Percentiles rank a stretch among this genome's conserved stretches.
Conservation (phyloP, 1,284 basidiomycete species). For the Cystobasidium slooffiae region DNA sequence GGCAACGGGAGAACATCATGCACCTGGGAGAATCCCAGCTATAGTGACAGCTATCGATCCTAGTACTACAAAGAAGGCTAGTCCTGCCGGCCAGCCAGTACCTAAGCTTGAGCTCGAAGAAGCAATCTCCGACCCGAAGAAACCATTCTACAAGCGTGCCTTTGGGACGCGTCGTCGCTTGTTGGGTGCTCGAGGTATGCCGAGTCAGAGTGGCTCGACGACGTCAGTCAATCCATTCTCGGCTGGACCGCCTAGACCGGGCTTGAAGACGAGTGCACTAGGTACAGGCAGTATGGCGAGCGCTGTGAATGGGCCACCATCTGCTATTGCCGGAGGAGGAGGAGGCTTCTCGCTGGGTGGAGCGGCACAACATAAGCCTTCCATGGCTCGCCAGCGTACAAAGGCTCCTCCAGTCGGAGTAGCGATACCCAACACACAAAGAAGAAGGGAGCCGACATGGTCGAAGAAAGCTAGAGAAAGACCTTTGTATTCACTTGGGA, state of each 20-base stretch:
- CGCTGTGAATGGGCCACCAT: neutral
- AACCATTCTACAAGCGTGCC: constrained; percentile 6
- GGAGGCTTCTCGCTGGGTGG: constrained; percentile 27
- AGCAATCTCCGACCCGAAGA: neutral
- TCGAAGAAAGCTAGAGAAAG: neutral
- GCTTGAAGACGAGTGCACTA: neutral
- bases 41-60: neutral
- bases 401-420: constrained; percentile 15
- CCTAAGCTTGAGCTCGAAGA: neutral
- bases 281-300: constrained; percentile 11
- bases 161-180: neutral
- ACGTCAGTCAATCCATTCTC: neutral
- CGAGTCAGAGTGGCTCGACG: neutral
- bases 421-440: constrained; percentile 22
- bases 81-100: neutral
- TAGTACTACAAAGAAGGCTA: neutral
- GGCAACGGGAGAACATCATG: no score
- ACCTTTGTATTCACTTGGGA: constrained; percentile 31
- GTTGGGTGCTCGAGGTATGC: neutral
- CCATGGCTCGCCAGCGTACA: neutral
- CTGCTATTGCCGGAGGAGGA: neutral
- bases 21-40: neutral
- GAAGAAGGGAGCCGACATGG: constrained; percentile 22
- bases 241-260: neutral
- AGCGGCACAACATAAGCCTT: constrained; percentile 3